Conservation (phyloP, 2,329 filamentous ascomycete genomes). For the Meredithiella fracta region DNA sequence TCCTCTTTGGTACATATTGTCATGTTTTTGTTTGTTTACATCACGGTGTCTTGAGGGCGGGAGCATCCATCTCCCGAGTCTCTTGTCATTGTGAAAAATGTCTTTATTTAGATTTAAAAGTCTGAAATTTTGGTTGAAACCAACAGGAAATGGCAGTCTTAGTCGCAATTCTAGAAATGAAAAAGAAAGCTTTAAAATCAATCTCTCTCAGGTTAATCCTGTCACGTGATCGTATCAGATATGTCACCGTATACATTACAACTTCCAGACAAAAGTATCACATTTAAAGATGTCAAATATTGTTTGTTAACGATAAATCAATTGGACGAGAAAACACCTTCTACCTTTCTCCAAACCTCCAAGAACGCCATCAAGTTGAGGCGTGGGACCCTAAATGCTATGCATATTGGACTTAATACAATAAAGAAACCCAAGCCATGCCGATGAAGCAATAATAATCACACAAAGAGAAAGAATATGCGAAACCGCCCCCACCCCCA, state of each 20-base stretch:
- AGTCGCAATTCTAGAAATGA: neutral
- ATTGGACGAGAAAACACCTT: neutral
- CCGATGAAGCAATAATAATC: neutral
- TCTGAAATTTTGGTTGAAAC: too few species aligned
- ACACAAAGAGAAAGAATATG: neutral
- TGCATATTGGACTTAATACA: neutral
- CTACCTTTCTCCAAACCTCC: neutral
- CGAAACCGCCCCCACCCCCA: slow-evolving; percentile 1
- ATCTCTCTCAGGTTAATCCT: neutral
- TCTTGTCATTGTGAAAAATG: too few species aligned
- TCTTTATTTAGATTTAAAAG: too few species aligned
- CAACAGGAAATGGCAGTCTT: too few species aligned
- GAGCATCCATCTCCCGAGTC: neutral
- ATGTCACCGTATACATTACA: too few species aligned
- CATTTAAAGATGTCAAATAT: neutral
- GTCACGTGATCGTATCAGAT: too few species aligned
- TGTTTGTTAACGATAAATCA: neutral
- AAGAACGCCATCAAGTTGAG: neutral
- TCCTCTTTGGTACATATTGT: neutral
- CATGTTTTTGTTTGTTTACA: neutral
- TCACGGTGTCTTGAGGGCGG: neutral
- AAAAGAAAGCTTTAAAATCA: slow-evolving; percentile 1
- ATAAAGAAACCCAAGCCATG: slow-evolving; percentile 2
- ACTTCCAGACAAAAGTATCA: too few species aligned
- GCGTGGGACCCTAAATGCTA: neutral